Evolutionary conservation across 768 basidiomycete species (phyloP), one percentile per base, ranked within the genome.

Genomic region (Hemileccinum rubropunctum): DNA sequence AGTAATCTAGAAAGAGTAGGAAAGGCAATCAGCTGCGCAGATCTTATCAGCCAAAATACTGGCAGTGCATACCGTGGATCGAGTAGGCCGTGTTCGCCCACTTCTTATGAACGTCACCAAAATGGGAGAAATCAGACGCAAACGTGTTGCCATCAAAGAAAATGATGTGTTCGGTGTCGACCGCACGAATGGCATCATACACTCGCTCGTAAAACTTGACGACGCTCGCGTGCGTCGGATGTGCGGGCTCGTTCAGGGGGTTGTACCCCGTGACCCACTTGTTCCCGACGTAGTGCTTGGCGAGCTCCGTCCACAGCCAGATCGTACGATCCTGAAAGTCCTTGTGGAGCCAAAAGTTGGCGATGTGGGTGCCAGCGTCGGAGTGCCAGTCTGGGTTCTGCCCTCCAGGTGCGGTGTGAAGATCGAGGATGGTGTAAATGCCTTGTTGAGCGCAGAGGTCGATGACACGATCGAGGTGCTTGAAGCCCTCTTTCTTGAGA

Each of bases 251-350:
- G 76, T 92, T 94, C 41, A 93, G 72, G 4, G 84, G 86, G 67
- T 92, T 92, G 71, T 88, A 93, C 15, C 90, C 88, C 2, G 88
- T 90, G 51, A 92, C 82, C 89, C 89, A 91, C 53, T 80, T 75
- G 67, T 92, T 88, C 50, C 73, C 76, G 55, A 76, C 83, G 75
- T 91, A 91, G 65, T 88, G 87, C 59, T 72, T 74, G 1, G 90
- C 86, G 30, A 91, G 74, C 59, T 88, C 72, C 33, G 76, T 76
- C 90, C 91, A 92, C 35, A 93, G 78, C 82, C 84, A 84, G 45
- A 90, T 65, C 10, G 77, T 68, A 2, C 89, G 81, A 66, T 92
- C 86, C 64, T 91, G 89, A 75, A 89, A 87, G 65, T 91, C 88
- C 56, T 82, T 89, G 75, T 91, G 86, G 43, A 78, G 78, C 86